Base-by-base conservation (phyloP, 305 asterid species). In the Withania somnifera region DNA sequence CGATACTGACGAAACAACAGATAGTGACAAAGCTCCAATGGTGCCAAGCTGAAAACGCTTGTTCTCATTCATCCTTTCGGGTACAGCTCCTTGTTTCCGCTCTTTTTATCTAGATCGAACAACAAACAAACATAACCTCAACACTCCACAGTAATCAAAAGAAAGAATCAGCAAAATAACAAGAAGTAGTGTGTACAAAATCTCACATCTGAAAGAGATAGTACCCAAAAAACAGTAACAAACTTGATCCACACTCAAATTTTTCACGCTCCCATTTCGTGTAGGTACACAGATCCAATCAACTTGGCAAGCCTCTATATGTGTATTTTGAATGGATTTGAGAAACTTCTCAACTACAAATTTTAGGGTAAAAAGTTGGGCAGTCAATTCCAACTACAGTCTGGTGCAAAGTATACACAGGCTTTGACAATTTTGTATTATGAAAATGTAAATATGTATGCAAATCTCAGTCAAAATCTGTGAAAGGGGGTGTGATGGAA, bases 1-100 rank as follows among this genome's bases (percentile, higher is more conserved):
- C 15, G 98, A 93, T 60, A 95, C 98, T 26, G 98, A 93, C 0
- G 98, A 95, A 83, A 95, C 93, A 86, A 95, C 98, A 51, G 98
- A 95, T 82, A 95, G 86, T 77, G 90, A 85, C 88, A 95, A 88
- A 64, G 98, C 98, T 76, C 98, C 98, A n/a, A 95, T 69, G 58
- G 98, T 95, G 79, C 98, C 97, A 68, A 95, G 54, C 88, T 90
- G 96, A 88, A 92, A 89, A 68, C 96, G 86, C 83, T 88, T 91
- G 83, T 60, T 86, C 80, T 95, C 97, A 83, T 87, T 85, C 98
- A 92, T 93, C 89, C 85, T 88, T 76, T 51, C 75, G 15, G 40
- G 73, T 81, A 60, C 79, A 68, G 83, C 81, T 66, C 50, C 79
- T 36, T 45, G 19, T 9, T n/a, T 38, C 85, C 81, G 68, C n/a